Evolutionary conservation across 1,284 basidiomycete genomes (phyloP).

Genomic region (Cutaneotrichosporon daszewskae): DNA sequence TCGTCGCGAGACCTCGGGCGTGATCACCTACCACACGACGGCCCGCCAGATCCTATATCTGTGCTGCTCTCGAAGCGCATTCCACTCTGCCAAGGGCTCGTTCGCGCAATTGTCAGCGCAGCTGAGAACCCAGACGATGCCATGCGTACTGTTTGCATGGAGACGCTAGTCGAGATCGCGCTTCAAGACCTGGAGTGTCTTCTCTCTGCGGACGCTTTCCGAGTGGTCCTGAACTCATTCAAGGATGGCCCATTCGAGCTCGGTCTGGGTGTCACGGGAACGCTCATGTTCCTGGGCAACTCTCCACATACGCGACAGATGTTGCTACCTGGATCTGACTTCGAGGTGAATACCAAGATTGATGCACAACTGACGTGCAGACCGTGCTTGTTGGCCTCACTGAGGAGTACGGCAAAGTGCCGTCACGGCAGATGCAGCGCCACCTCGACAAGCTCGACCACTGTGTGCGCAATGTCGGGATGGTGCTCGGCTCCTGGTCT

Average conservation of each 20-base stretch:
- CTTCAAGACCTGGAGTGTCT: slow-evolving; percentile 81
- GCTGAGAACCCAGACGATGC: slow-evolving; percentile 90
- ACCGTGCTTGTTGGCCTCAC: slow-evolving; percentile 79
- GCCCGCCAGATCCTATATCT: slow-evolving; percentile 8
- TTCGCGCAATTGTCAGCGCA: slow-evolving; percentile 83
- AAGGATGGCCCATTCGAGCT: slow-evolving; percentile 84
- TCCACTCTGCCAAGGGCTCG: slow-evolving; percentile 57
- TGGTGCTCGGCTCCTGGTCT: slow-evolving; percentile 87
- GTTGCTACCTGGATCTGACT: slow-evolving; percentile 74
- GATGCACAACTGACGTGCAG: too few species aligned
- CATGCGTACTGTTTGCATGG: slow-evolving; percentile 73
- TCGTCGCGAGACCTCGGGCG: not conserved
- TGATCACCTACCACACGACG: too few species aligned
- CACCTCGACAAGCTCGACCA: slow-evolving; percentile 72
- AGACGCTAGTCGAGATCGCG: slow-evolving; percentile 84
- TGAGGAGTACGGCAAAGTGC: slow-evolving; percentile 79
- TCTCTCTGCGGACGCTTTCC: slow-evolving; percentile 72
- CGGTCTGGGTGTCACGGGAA: slow-evolving; percentile 72
- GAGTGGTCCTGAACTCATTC: slow-evolving; percentile 78
- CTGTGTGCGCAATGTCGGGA: slow-evolving; percentile 69
- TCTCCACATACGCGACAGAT: slow-evolving; percentile 74
- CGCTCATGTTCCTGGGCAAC: slow-evolving; percentile 80
- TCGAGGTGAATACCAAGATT: too few species aligned
- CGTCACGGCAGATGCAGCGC: slow-evolving; percentile 34
- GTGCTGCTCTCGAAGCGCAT: slow-evolving; percentile 20